Percentiles rank a stretch among this genome's conserved stretches.
phyloP scores from a whole-genome alignment of 2,329 filamentous ascomycete genomes.

The Exophiala dermatitidis region DNA sequence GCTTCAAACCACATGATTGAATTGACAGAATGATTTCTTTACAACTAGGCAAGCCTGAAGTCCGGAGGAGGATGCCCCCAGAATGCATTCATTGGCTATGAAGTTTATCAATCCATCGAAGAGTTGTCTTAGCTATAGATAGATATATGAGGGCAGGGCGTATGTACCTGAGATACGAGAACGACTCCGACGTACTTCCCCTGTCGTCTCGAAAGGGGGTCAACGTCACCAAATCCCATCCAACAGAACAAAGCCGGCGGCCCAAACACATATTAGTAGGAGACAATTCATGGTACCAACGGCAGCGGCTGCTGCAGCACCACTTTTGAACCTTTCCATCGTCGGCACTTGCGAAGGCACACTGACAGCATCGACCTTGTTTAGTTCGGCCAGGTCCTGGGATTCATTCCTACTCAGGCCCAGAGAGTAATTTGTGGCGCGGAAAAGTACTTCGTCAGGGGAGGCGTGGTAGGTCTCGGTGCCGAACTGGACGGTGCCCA shows the following conservation, averaged over 20 bases:
- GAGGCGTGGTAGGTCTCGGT: slow-evolving; percentile 5
- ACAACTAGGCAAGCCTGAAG: no score
- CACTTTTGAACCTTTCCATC: no score
- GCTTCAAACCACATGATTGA: background rate
- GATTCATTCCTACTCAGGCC: background rate
- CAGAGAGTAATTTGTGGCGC: slow-evolving; percentile 4
- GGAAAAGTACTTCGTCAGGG: slow-evolving; percentile 3
- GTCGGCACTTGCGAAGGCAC: no score
- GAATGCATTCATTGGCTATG: background rate
- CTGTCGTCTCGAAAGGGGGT: background rate
- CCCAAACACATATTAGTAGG: no score
- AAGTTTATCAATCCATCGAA: background rate
- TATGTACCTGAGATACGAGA: background rate
- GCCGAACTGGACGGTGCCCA: slow-evolving; percentile 11
- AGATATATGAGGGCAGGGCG: background rate
- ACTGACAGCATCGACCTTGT: no score
- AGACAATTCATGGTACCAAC: no score
- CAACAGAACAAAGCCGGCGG: no score
- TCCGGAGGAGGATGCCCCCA: background rate
- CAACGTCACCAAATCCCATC: background rate
- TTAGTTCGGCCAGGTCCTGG: background rate
- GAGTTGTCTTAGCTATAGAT: background rate
- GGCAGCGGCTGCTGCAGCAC: no score
- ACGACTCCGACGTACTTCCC: background rate
- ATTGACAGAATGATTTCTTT: background rate